Percentiles rank a stretch among this genome's conserved stretches.
Conservation (phyloP, 352 stramenopile species). For the Albugo candida region DNA sequence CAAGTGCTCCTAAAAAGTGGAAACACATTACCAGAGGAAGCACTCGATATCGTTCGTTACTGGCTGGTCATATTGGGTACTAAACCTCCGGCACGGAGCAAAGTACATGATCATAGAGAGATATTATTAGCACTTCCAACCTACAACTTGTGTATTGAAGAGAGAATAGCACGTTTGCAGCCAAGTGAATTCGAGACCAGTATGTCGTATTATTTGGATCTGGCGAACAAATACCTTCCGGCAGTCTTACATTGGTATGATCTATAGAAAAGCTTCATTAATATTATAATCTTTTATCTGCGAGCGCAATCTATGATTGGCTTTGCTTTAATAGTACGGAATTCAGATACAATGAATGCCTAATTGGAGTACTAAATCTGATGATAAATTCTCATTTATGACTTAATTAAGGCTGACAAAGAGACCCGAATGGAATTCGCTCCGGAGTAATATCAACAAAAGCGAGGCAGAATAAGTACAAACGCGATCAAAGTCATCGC, state of each 20-base stretch:
- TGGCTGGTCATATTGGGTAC: constrained; percentile 47
- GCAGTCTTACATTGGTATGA: constrained; percentile 48
- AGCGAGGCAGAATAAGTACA: no score
- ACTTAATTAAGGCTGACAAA: no score
- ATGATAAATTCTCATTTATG: no score
- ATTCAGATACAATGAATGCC: no score
- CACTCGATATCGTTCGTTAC: constrained; percentile 35
- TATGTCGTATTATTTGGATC: constrained; percentile 43
- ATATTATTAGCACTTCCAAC: constrained; percentile 29
- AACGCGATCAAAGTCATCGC: no score
- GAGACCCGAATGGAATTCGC: no score
- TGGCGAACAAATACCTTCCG: constrained; percentile 61
- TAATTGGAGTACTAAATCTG: no score
- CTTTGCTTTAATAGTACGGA: no score
- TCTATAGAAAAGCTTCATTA: no score
- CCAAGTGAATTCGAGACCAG: constrained; percentile 15
- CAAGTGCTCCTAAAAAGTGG: constrained; percentile 42
- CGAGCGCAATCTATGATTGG: no score
- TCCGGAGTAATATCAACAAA: no score
- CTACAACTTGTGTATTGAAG: constrained; percentile 20
- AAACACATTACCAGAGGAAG: constrained; percentile 35
- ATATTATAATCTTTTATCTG: no score
- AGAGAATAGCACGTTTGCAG: constrained; percentile 11
- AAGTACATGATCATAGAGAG: constrained; percentile 44
- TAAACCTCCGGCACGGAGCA: constrained; percentile 18